phyloP scores from a whole-genome alignment of 2,329 filamentous ascomycete genomes.

The Cladosporium sp. region DNA sequence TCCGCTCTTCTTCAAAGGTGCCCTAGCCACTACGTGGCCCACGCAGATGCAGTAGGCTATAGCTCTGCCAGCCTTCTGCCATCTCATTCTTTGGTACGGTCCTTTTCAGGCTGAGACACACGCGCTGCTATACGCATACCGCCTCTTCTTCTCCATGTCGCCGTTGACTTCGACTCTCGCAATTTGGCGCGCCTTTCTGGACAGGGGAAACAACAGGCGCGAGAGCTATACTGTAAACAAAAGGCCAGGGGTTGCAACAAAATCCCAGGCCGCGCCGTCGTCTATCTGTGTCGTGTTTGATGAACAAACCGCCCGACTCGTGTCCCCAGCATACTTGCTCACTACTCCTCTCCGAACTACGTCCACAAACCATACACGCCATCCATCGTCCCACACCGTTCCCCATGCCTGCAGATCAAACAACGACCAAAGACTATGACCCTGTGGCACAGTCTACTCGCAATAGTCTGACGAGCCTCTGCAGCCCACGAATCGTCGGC shows the following conservation, averaged over 20 bases:
- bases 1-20: too few species aligned
- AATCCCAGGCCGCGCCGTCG: conserved; percentile 78
- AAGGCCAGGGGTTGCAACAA: conserved; percentile 68
- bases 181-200: conserved; percentile 9
- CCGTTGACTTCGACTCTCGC: conserved; percentile 7
- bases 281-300: conserved; percentile 50
- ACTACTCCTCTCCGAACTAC: conserved; percentile 11
- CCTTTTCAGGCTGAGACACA: conserved; percentile 10
- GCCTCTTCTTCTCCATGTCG: not conserved
- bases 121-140: conserved; percentile 1
- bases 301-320: not conserved
- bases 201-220: not conserved
- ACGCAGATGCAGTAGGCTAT: too few species aligned
- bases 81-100: too few species aligned
- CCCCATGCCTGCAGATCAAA: conserved; percentile 6
- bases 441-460: not conserved
- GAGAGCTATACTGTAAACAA: not conserved
- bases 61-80: too few species aligned
- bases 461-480: conserved; percentile 1
- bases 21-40: too few species aligned
- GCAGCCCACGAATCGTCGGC: conserved; percentile 4
- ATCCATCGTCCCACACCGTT: not conserved
- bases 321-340: not conserved
- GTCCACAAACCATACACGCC: not conserved
- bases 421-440: not conserved